These are phyloP conservation scores for Royoungia palumana DNA, from an alignment of 768 basidiomycete genomes.

Conservation along the genomic window DNA sequence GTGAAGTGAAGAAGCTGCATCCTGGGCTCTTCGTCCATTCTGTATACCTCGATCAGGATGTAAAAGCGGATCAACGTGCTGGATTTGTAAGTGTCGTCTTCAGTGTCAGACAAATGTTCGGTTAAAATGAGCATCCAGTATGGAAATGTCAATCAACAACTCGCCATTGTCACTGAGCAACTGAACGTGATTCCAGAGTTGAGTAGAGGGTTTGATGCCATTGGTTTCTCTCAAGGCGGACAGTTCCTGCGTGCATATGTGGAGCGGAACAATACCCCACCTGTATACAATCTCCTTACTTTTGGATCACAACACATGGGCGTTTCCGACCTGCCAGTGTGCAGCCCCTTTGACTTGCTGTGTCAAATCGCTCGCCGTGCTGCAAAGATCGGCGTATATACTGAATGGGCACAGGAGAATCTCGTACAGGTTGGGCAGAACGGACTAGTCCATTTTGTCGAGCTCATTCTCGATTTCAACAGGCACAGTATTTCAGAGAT, in stretches of 20 bases:
- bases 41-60: conserved; percentile 60
- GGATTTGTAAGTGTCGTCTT: conserved; percentile 57
- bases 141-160: conserved; percentile 72
- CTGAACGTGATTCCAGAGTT: conserved; percentile 63
- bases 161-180: conserved; percentile 62
- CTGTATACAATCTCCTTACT: conserved; percentile 76
- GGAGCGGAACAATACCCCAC: conserved; percentile 70
- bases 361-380: conserved; percentile 67
- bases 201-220: conserved; percentile 71
- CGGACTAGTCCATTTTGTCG: background rate
- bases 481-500: conserved; percentile 90
- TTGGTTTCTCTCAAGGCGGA: conserved; percentile 88
- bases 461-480: background rate
- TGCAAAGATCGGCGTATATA: conserved; percentile 63
- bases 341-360: conserved; percentile 60
- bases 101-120: background rate
- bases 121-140: conserved; percentile 46
- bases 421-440: conserved; percentile 56
- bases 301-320: conserved; percentile 91
- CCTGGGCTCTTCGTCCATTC: conserved; percentile 78
- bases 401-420: conserved; percentile 71
- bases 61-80: conserved; percentile 62
- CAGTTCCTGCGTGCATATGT: conserved; percentile 87
- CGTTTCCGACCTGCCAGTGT: conserved; percentile 69
- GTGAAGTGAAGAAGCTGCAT: conserved; percentile 57